phyloP scores from a whole-genome alignment of 257 asterid genomes.

The Nicotiana tomentosiformis region DNA sequence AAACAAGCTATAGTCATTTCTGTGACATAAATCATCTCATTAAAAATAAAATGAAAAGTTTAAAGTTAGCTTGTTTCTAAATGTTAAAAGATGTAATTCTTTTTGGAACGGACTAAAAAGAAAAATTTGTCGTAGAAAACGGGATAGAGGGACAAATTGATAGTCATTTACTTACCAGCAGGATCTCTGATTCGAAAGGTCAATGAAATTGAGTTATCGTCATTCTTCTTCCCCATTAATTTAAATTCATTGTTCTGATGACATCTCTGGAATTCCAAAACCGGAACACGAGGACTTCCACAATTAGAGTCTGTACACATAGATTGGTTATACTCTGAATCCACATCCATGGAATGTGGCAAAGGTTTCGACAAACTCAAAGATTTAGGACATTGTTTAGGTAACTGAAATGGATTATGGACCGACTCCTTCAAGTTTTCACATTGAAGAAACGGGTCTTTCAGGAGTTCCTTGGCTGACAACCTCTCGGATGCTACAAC shows the following conservation, averaged over 20 bases:
- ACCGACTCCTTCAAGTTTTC: slow-evolving; percentile 22
- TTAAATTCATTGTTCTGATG: slow-evolving; percentile 51
- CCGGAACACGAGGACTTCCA: slow-evolving; percentile 30
- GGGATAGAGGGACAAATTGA: background rate
- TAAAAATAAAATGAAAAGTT: too few species aligned
- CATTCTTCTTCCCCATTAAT: slow-evolving; percentile 51
- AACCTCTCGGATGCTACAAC: slow-evolving; percentile 38
- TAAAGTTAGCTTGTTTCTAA: too few species aligned
- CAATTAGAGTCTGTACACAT: slow-evolving; percentile 29
- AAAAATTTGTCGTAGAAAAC: too few species aligned
- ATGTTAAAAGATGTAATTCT: too few species aligned
- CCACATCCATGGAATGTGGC: slow-evolving; percentile 58
- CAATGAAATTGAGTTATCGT: slow-evolving; percentile 42
- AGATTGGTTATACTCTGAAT: slow-evolving; percentile 41
- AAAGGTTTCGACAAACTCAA: slow-evolving; percentile 23
- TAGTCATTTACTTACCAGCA: slow-evolving; percentile 29
- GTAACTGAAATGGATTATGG: slow-evolving; percentile 23
- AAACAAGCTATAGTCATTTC: too few species aligned
- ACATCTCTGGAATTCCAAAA: slow-evolving; percentile 38
- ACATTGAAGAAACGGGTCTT: slow-evolving; percentile 35
- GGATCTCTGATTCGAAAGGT: slow-evolving; percentile 48
- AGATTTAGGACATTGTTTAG: slow-evolving; percentile 30
- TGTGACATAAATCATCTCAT: too few species aligned
- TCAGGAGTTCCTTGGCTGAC: slow-evolving; percentile 38
- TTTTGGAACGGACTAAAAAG: too few species aligned